phyloP scores from a whole-genome alignment of 495 filamentous ascomycete genomes.

The Neurospora sp. region DNA sequence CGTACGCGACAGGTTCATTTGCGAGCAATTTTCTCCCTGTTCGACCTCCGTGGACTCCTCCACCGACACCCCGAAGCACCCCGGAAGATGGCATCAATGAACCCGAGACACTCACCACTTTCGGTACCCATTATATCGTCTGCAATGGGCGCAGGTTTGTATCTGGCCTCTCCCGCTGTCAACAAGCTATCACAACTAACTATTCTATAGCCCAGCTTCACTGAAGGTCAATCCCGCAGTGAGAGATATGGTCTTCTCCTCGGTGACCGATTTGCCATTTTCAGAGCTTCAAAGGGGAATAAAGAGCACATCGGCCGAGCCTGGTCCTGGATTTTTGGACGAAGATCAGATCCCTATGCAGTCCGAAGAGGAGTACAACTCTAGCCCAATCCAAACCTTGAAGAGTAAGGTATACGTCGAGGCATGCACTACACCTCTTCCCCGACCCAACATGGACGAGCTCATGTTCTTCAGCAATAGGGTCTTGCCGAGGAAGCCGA shows the following conservation, averaged over 20 bases:
- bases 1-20: background rate
- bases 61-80: conserved; percentile 5
- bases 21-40: background rate
- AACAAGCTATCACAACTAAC: background rate
- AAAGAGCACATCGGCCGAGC: background rate
- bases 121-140: background rate
- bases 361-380: conserved; percentile 7
- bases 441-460: conserved; percentile 11
- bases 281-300: background rate
- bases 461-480: conserved; percentile 1
- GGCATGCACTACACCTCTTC: conserved; percentile 13
- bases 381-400: conserved; percentile 3
- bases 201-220: conserved; percentile 7
- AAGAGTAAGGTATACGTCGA: background rate
- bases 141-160: conserved; percentile 15
- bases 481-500: background rate
- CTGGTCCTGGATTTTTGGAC: background rate
- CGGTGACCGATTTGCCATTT: background rate
- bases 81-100: background rate
- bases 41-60: conserved; percentile 12
- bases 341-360: background rate
- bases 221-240: conserved; percentile 11
- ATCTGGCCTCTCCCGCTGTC: background rate
- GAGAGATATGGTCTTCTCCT: conserved; percentile 1
- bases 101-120: background rate